Percentiles rank a stretch among this genome's conserved stretches.
Conservation (phyloP, 768 basidiomycete species). For the Pleurotus djamor region DNA sequence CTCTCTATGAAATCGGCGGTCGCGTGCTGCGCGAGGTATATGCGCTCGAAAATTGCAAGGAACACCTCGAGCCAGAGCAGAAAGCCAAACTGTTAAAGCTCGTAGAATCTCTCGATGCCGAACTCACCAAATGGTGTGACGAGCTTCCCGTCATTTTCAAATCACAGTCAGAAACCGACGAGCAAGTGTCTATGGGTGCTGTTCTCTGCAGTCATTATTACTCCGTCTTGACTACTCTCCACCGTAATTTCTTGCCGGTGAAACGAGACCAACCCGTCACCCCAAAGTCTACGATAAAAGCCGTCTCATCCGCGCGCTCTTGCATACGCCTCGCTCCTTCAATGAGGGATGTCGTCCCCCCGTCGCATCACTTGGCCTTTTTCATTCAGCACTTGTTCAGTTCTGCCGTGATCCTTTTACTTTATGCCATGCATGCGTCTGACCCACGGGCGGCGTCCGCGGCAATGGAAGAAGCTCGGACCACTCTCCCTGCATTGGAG, state of each 20-base stretch:
- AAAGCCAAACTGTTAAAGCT: constrained; percentile 72
- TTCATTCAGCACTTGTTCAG: constrained; percentile 91
- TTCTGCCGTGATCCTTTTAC: constrained; percentile 79
- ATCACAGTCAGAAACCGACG: constrained; percentile 67
- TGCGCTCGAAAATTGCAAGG: constrained; percentile 74
- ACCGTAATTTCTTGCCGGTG: constrained; percentile 85
- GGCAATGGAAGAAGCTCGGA: constrained; percentile 83
- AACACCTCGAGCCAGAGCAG: constrained; percentile 70
- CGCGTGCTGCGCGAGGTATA: constrained; percentile 82
- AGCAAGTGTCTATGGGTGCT: constrained; percentile 83
- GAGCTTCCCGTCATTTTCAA: constrained; percentile 75
- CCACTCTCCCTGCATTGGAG: constrained; percentile 66
- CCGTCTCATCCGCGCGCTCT: constrained; percentile 80
- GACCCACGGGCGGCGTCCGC: constrained; percentile 62
- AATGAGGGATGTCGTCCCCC: constrained; percentile 79
- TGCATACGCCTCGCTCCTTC: constrained; percentile 85
- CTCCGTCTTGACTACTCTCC: constrained; percentile 81
- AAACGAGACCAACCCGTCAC: constrained; percentile 67
- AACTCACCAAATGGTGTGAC: constrained; percentile 83
- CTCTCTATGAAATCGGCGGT: constrained; percentile 83
- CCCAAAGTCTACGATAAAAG: constrained; percentile 75
- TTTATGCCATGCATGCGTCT: constrained; percentile 83
- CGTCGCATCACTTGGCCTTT: constrained; percentile 85
- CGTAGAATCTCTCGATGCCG: constrained; percentile 76
- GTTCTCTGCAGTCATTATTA: constrained; percentile 90